phyloP scores from a whole-genome alignment of 2,329 filamentous ascomycete genomes.

The Fusarium euwallaceae region DNA sequence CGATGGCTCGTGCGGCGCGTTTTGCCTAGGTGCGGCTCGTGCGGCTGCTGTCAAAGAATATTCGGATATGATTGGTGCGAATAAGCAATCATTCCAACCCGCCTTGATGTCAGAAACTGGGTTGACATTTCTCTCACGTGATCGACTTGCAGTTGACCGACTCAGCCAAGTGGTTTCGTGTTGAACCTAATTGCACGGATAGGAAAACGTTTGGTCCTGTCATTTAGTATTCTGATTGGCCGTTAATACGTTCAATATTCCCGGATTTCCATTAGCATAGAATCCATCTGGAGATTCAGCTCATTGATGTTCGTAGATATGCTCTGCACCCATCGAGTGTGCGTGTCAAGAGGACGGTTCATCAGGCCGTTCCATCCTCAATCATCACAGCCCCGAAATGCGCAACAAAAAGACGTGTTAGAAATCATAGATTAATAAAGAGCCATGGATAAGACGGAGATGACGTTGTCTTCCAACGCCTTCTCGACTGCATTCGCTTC shows the following conservation, averaged over 20 bases:
- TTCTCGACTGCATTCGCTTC: not conserved
- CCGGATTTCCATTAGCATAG: not conserved
- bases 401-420: not conserved
- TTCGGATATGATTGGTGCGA: slow-evolving; percentile 37
- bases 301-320: not conserved
- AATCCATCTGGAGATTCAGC: not conserved
- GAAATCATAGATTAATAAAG: slow-evolving; percentile 10
- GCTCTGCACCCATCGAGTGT: not conserved
- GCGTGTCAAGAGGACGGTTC: not conserved
- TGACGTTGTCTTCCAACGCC: slow-evolving; percentile 25
- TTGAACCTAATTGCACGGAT: not conserved
- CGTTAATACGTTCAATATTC: not conserved
- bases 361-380: not conserved
- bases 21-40: slow-evolving; percentile 26
- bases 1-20: slow-evolving; percentile 26
- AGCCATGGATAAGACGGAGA: slow-evolving; percentile 30
- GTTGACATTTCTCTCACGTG: slow-evolving; percentile 26
- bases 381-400: not conserved
- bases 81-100: slow-evolving; percentile 11
- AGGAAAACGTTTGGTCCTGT: not conserved
- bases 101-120: not conserved
- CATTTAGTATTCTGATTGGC: not conserved
- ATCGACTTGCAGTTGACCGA: not conserved
- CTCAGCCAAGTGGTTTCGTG: not conserved
- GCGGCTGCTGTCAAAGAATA: slow-evolving; percentile 33